These are phyloP conservation scores for Sarocladium strictum DNA, from an alignment of 2,329 filamentous ascomycete species.

Conservation along the genomic window DNA sequence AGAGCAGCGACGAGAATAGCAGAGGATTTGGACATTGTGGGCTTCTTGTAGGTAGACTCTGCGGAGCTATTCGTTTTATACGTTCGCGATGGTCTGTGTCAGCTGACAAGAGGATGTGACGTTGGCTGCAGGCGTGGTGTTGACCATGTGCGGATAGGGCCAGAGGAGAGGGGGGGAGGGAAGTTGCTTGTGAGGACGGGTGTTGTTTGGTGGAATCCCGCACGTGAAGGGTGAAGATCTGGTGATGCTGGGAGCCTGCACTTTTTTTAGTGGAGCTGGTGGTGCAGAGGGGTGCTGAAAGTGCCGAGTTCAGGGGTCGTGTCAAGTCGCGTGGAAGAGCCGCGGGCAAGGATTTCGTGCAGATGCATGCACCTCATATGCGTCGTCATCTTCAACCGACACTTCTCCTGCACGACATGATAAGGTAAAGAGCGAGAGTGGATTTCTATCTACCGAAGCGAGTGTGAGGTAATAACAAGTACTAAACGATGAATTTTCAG, in stretches of 20 bases:
- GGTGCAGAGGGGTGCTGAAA: neutral
- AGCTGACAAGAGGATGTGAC: conserved; percentile 5
- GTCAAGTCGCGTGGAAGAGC: neutral
- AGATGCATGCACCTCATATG: too few species aligned
- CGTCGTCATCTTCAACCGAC: too few species aligned
- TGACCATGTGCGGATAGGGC: neutral
- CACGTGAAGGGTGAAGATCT: conserved; percentile 10
- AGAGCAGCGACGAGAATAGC: conserved; percentile 65
- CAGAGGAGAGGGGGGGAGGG: neutral
- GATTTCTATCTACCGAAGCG: too few species aligned
- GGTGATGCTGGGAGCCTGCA: conserved; percentile 12
- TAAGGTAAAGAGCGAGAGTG: too few species aligned
- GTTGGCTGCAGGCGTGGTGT: neutral
- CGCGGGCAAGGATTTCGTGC: too few species aligned
- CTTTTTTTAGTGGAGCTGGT: conserved; percentile 8
- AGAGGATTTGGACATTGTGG: conserved; percentile 69
- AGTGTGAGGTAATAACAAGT: too few species aligned
- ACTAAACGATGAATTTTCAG: too few species aligned
- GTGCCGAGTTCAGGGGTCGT: neutral
- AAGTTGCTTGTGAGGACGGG: neutral
- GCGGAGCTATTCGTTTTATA: neutral
- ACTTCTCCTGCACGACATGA: too few species aligned
- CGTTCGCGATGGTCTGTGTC: neutral
- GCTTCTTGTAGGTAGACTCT: neutral
- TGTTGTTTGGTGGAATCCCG: neutral